Evolutionary conservation across 768 basidiomycete species (phyloP).

Genomic region (Hydnum rufescens): DNA sequence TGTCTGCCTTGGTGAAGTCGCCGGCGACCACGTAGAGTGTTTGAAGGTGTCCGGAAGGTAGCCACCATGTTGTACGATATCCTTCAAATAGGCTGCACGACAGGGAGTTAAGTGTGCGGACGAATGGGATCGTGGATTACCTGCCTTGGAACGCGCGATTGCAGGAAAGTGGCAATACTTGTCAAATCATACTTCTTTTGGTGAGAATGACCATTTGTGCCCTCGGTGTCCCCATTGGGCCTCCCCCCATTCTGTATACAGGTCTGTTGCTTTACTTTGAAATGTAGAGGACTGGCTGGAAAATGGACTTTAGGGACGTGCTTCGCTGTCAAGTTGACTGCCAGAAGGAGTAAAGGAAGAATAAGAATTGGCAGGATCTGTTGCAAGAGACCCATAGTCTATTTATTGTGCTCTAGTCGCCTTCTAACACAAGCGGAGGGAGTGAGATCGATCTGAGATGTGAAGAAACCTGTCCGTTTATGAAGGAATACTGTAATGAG

Average conservation of each 20-base stretch:
- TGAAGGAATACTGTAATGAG: too few species aligned
- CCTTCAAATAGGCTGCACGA: neutral
- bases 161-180: neutral
- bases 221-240: neutral
- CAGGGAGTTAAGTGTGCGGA: neutral
- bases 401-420: too few species aligned
- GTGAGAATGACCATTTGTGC: neutral
- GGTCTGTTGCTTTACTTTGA: neutral
- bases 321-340: neutral
- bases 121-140: neutral
- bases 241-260: neutral
- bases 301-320: neutral
- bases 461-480: too few species aligned
- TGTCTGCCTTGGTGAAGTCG: constrained; percentile 21
- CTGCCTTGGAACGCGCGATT: neutral
- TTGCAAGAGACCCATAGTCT: neutral
- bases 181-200: neutral
- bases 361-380: neutral
- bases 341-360: neutral
- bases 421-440: too few species aligned
- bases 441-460: too few species aligned
- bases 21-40: constrained; percentile 21
- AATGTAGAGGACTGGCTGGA: neutral
- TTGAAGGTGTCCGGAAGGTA: constrained; percentile 23
- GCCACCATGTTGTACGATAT: constrained; percentile 19